Base-by-base conservation (phyloP, 768 basidiomycete species). In the Pisolithus albus region DNA sequence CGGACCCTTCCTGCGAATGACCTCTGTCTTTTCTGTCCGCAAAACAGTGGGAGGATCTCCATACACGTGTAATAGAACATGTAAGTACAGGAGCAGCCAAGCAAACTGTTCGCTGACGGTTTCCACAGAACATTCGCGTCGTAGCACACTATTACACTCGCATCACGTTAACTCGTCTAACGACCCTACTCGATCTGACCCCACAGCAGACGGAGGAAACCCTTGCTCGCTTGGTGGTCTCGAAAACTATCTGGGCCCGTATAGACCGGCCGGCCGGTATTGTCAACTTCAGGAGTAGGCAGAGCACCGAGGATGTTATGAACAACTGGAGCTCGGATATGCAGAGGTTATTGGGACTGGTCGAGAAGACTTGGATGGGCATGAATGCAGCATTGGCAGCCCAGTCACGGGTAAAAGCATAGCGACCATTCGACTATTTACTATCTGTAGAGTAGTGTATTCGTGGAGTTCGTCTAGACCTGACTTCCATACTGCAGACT, bases 341-440 rank as follows among this genome's bases (percentile, higher is more conserved):
- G 80, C 88, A 86, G 61, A 92, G 88, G 71, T 72, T 99, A 62
- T 75, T 99, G 54, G 81, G 87, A 16, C 70, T 96, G 39, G 89
- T 93, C 13, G 96, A 99, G 73, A 97, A 97, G 80, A 92, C 92
- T n/a, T 96, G 94, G 90, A 92, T 92, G 90, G 87, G 86, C 36
- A 85, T 92, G 79, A 92, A 92, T 58, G 89, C 90, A 32, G 89
- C 90, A 10, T 81, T 88, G 64, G 89, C 90, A 44, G 89, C 89
- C 19, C 86, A 88, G 58, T 82, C 86, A 46, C 75, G 83, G 53
- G 72, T 73, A 55, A 78, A 76, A 56, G 71, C 71, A 59, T 75
- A 66, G 60, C 49, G 40, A 39, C 40, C n/a, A 52, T 43, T 15
- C 49, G 40, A 37, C 40, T 19, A 52, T 43, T 15, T 18, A 45